phyloP scores from a whole-genome alignment of 805 yeast species.

The Kazachstania bromeliacearum region DNA sequence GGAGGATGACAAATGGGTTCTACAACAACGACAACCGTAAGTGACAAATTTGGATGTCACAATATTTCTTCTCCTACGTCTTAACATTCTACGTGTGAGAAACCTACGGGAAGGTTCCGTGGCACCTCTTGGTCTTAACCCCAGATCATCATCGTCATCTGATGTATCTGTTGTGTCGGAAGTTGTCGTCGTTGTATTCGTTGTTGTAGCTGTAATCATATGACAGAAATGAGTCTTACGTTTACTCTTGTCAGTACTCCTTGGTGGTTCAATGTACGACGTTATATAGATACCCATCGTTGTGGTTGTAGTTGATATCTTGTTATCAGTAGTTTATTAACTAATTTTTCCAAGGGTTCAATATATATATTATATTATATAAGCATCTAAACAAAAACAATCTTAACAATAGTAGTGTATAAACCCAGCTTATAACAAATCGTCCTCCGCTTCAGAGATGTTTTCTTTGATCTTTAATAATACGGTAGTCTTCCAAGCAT shows the following conservation, averaged over 20 bases:
- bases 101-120: neutral
- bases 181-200: neutral
- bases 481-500: conserved; percentile 81
- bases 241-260: neutral
- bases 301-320: too few species aligned
- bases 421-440: conserved; percentile 26
- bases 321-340: too few species aligned
- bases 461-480: conserved; percentile 71
- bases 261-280: conserved; percentile 3
- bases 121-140: neutral
- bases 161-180: neutral
- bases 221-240: conserved; percentile 1
- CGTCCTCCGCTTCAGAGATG: conserved; percentile 66
- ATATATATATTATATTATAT: too few species aligned
- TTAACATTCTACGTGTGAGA: neutral
- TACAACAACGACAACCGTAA: conserved; percentile 26
- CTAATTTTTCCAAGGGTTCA: too few species aligned
- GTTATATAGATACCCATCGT: conserved; percentile 3
- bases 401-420: neutral
- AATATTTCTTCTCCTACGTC: neutral
- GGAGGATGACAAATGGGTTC: conserved; percentile 27
- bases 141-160: neutral
- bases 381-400: neutral
- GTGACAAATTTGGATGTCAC: conserved; percentile 15
- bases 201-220: neutral